A percentile compares a stretch with the other conserved stretches of the same genome.
Evolutionary conservation across 2,329 filamentous ascomycete genomes (phyloP).

Genomic region (Neonectria sp.): DNA sequence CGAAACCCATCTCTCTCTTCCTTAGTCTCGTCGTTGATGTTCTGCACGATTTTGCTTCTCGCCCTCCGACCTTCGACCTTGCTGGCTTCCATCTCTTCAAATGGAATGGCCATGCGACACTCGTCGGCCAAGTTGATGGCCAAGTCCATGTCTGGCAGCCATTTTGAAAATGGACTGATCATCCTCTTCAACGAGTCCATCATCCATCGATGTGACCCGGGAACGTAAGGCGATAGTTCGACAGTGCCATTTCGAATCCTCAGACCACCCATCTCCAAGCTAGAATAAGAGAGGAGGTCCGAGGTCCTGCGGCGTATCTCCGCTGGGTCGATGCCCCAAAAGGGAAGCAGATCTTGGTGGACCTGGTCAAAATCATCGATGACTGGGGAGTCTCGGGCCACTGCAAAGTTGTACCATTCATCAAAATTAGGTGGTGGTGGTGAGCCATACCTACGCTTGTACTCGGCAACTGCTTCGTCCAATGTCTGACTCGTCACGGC

Average conservation of each 20-base stretch:
- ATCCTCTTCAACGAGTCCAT: constrained; percentile 67
- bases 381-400: constrained; percentile 71
- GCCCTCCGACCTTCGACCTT: constrained; percentile 66
- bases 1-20: constrained; percentile 14
- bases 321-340: constrained; percentile 78
- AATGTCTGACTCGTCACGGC: constrained; percentile 41
- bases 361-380: constrained; percentile 86
- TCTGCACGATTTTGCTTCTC: background rate
- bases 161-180: constrained; percentile 76
- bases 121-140: constrained; percentile 83
- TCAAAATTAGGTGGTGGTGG: constrained; percentile 85
- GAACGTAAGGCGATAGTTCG: constrained; percentile 51
- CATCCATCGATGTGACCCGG: constrained; percentile 53
- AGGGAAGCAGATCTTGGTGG: constrained; percentile 79
- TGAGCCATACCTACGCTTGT: constrained; percentile 64
- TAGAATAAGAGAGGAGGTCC: constrained; percentile 50
- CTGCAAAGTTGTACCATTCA: constrained; percentile 84
- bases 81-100: constrained; percentile 70
- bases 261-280: constrained; percentile 58
- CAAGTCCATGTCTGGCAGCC: constrained; percentile 84
- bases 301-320: constrained; percentile 71
- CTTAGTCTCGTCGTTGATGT: constrained; percentile 11
- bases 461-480: constrained; percentile 57
- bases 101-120: constrained; percentile 70
- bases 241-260: constrained; percentile 75